Evolutionary conservation across 2,329 filamentous ascomycete genomes (phyloP).

Genomic region (Nannizziopsis arthrosporioides): DNA sequence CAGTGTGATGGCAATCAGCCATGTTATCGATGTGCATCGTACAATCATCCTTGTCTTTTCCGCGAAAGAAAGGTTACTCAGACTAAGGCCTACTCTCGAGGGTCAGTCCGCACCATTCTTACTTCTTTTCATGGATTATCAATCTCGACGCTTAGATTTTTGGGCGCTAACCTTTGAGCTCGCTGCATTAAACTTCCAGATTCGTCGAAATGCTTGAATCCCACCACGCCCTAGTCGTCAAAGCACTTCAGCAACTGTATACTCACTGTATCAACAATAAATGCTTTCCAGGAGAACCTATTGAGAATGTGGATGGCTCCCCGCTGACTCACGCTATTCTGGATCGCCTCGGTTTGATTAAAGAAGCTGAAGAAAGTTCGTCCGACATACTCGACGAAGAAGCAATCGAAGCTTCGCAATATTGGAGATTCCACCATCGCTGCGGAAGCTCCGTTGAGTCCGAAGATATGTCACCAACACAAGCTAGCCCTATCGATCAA

Average conservation of each 20-base stretch:
- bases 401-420: slow-evolving; percentile 26
- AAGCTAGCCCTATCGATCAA: slow-evolving; percentile 6
- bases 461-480: slow-evolving; percentile 29
- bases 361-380: slow-evolving; percentile 29
- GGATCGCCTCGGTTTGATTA: slow-evolving; percentile 33
- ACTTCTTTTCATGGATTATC: not conserved
- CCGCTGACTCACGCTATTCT: slow-evolving; percentile 35
- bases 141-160: not conserved
- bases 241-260: slow-evolving; percentile 33
- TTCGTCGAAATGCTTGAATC: slow-evolving; percentile 38
- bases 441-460: slow-evolving; percentile 29
- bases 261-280: slow-evolving; percentile 33
- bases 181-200: slow-evolving; percentile 17
- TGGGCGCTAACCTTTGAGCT: not conserved
- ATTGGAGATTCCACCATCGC: slow-evolving; percentile 26
- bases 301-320: slow-evolving; percentile 31
- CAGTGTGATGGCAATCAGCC: slow-evolving; percentile 37
- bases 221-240: slow-evolving; percentile 33
- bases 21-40: slow-evolving; percentile 34
- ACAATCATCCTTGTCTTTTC: slow-evolving; percentile 36
- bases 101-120: slow-evolving; percentile 21
- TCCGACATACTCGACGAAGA: slow-evolving; percentile 28
- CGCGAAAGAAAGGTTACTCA: slow-evolving; percentile 35
- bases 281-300: slow-evolving; percentile 33
- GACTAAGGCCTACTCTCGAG: slow-evolving; percentile 35